Base-by-base conservation (phyloP, 345 rosid genomes). In the Lepidium sativum region DNA sequence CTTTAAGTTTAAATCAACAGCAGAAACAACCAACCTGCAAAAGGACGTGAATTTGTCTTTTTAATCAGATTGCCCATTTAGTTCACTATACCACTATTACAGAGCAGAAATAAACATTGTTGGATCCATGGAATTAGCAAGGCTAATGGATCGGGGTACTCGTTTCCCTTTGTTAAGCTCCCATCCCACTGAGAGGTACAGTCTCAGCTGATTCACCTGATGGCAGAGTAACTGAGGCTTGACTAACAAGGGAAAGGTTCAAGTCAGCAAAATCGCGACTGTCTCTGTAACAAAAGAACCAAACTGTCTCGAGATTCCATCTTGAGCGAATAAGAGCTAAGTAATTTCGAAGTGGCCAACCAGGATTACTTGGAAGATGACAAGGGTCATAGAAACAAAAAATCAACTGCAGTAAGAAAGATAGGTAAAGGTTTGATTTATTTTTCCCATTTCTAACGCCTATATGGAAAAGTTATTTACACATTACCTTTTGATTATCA, bases 311-410 rank as follows among this genome's bases (percentile, higher is more conserved):
- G 18, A 84, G 80, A 48, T 84, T 82, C 96, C 99, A 94, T 78
- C 76, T 83, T 34, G 84, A 71, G 68, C 61, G 80, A 71, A 94
- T 84, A 65, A 90, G 83, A 13, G 89, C 87, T 3, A 90, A 81
- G 73, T 83, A 85, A 80, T 90, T 94, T 65, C 97, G 88, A 65
- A 94, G 92, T 60, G 96, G 97, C 99, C 99, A 94, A 15, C 99
- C 97, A 54, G 99, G 99, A 58, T 88, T 80, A 64, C 63, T 86
- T 44, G 83, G 86, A 78, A 89, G 95, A 77, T 94, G 89, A 60
- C 96, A 90, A 4, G 97, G 97, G 48, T 94, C 96, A 73, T 87
- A 94, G 77, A 89, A 88, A 55, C 95, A 92, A 62, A 83, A 88
- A 17, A 89, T 79, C 71, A 90, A 73, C 97, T 90, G 87, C 71